Percentiles rank a stretch among this genome's conserved stretches.
Evolutionary conservation across 495 filamentous ascomycete genomes (phyloP).

Genomic region (Chaetomium fimeti): DNA sequence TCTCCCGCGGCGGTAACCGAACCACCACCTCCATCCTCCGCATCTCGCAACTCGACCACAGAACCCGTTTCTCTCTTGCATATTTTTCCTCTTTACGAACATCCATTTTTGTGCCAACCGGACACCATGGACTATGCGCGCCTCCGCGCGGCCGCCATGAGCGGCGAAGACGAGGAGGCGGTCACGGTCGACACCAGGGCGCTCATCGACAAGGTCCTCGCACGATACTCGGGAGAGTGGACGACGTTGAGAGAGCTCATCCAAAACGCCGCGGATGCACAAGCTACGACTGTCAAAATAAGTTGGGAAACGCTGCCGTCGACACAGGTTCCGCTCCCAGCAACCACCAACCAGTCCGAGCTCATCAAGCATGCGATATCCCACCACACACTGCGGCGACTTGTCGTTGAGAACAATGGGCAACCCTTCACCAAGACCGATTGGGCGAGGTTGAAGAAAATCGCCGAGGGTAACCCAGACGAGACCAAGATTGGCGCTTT

Average conservation of each 20-base stretch:
- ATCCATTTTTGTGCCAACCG: background rate
- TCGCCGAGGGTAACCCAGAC: slow-evolving; percentile 97
- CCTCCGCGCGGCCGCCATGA: slow-evolving; percentile 81
- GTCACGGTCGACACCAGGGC: slow-evolving; percentile 97
- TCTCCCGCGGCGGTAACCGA: background rate
- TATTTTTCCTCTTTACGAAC: background rate
- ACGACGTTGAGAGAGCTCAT: slow-evolving; percentile 85
- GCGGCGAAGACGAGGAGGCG: slow-evolving; percentile 87
- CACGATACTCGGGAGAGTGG: slow-evolving; percentile 93
- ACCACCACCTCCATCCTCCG: background rate
- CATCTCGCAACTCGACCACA: background rate
- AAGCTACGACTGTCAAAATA: slow-evolving; percentile 83
- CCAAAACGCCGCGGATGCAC: slow-evolving; percentile 96
- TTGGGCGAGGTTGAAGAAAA: slow-evolving; percentile 90
- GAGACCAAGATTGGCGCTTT: slow-evolving; percentile 99
- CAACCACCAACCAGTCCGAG: slow-evolving; percentile 62
- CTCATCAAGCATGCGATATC: slow-evolving; percentile 77
- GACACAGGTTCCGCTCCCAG: slow-evolving; percentile 67
- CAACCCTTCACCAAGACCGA: slow-evolving; percentile 80
- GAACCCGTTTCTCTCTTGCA: background rate
- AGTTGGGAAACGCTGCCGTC: slow-evolving; percentile 88
- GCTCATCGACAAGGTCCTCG: slow-evolving; percentile 95
- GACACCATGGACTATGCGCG: slow-evolving; percentile 68
- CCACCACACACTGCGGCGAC: slow-evolving; percentile 77
- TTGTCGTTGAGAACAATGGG: slow-evolving; percentile 89